Evolutionary conservation across 2,329 filamentous ascomycete genomes (phyloP).

Genomic region (Fonsecaea erecta): DNA sequence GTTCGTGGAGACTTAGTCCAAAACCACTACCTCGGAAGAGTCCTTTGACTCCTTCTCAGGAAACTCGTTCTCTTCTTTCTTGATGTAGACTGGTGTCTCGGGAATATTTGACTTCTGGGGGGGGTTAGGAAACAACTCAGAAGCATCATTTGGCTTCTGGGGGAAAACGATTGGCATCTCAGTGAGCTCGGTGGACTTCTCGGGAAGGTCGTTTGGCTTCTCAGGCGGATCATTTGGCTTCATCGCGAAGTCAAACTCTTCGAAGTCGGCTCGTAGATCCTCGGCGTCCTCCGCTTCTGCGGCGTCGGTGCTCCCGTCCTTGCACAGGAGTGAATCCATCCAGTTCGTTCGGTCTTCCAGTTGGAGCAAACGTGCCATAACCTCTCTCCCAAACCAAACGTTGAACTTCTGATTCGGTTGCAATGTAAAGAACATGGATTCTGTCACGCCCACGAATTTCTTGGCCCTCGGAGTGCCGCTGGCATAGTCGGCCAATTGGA

Average conservation of each 20-base stretch:
- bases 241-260: conserved; percentile 81
- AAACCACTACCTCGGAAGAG: too few relatives aligned
- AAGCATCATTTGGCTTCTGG: too few relatives aligned
- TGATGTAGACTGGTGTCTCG: too few relatives aligned
- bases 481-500: conserved; percentile 32
- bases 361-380: conserved; percentile 83
- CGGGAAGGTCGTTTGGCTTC: too few relatives aligned
- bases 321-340: conserved; percentile 79
- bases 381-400: conserved; percentile 84
- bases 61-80: too few relatives aligned
- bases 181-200: too few relatives aligned
- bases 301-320: conserved; percentile 71
- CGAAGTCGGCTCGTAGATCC: conserved; percentile 79
- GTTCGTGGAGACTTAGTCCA: too few relatives aligned
- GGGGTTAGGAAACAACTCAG: too few relatives aligned
- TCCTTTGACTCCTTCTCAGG: too few relatives aligned
- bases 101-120: too few relatives aligned
- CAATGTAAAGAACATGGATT: conserved; percentile 73
- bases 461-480: conserved; percentile 24
- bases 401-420: conserved; percentile 77
- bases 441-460: conserved; percentile 25
- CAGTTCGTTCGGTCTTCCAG: conserved; percentile 80
- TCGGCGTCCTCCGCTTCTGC: conserved; percentile 65
- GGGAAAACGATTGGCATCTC: too few relatives aligned
- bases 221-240: conserved; percentile 32